These are phyloP conservation scores for Acanthamoeba lugdunensis DNA, from an alignment of 208 protist species.

Conservation along the genomic window DNA sequence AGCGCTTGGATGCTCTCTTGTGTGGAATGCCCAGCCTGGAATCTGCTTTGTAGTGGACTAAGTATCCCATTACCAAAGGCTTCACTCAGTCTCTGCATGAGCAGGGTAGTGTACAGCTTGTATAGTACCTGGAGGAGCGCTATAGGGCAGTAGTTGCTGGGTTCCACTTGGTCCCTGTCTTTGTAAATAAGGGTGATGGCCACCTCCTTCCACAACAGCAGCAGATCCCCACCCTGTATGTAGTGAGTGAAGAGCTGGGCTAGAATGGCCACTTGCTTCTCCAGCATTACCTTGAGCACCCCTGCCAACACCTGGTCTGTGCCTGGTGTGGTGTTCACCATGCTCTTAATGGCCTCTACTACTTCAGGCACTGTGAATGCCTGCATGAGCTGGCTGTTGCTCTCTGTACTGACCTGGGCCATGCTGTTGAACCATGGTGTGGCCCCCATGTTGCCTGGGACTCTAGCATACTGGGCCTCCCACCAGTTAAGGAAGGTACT, in stretches of 20 bases:
- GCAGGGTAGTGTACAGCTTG: not conserved
- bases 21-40: not conserved
- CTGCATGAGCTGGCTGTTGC: too few species aligned
- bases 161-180: not conserved
- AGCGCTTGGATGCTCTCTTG: not conserved
- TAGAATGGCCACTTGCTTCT: not conserved
- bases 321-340: not conserved
- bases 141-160: not conserved
- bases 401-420: too few species aligned
- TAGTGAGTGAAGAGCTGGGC: not conserved
- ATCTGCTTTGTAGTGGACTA: not conserved
- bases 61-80: not conserved
- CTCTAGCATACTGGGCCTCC: too few species aligned
- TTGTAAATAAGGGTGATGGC: not conserved
- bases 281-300: not conserved
- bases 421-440: too few species aligned
- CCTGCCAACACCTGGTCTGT: not conserved
- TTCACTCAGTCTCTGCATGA: not conserved
- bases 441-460: too few species aligned
- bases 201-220: not conserved
- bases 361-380: too few species aligned
- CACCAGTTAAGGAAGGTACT: too few species aligned
- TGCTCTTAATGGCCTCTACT: too few species aligned
- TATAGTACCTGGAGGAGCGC: not conserved
- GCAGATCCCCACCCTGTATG: not conserved